These are phyloP conservation scores for Graphiopsis chlorocephala DNA, from an alignment of 2,329 filamentous ascomycete species.

Conservation along the genomic window DNA sequence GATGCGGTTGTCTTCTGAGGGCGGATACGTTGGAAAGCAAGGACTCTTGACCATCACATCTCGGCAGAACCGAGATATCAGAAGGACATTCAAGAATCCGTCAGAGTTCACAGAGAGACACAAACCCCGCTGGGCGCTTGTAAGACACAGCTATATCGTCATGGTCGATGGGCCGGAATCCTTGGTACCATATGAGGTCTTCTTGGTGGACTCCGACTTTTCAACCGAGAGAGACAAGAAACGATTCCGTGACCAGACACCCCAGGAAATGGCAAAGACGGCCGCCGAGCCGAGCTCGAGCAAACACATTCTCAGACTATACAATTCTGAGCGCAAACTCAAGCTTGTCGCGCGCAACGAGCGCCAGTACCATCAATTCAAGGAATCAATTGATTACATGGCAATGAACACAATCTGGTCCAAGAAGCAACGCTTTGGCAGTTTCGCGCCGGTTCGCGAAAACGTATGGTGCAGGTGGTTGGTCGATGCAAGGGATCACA, in stretches of 20 bases:
- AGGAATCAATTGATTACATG: constrained; percentile 90
- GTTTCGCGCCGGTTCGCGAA: constrained; percentile 84
- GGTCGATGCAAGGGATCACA: constrained; percentile 94
- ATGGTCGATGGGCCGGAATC: constrained; percentile 98
- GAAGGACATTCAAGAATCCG: constrained; percentile 43
- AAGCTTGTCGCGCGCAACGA: constrained; percentile 90
- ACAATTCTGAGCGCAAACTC: constrained; percentile 87
- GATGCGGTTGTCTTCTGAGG: constrained; percentile 88
- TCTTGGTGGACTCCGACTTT: constrained; percentile 90
- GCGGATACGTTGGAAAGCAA: constrained; percentile 96
- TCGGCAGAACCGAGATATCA: constrained; percentile 57
- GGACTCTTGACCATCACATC: constrained; percentile 91
- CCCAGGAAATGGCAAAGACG: constrained; percentile 62
- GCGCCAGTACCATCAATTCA: constrained; percentile 83
- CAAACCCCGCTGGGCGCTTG: constrained; percentile 93
- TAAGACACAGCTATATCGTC: constrained; percentile 96
- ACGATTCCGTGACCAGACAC: constrained; percentile 50
- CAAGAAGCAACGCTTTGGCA: constrained; percentile 79
- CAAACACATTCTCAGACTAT: constrained; percentile 83
- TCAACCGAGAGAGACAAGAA: constrained; percentile 69
- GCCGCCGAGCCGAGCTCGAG: constrained; percentile 59
- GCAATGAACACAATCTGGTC: constrained; percentile 78
- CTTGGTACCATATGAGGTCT: constrained; percentile 98
- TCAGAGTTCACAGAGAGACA: constrained; percentile 77
- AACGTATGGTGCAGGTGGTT: constrained; percentile 93